Base-by-base conservation (phyloP, 2,329 filamentous ascomycete genomes). In the Oidium heveae region DNA sequence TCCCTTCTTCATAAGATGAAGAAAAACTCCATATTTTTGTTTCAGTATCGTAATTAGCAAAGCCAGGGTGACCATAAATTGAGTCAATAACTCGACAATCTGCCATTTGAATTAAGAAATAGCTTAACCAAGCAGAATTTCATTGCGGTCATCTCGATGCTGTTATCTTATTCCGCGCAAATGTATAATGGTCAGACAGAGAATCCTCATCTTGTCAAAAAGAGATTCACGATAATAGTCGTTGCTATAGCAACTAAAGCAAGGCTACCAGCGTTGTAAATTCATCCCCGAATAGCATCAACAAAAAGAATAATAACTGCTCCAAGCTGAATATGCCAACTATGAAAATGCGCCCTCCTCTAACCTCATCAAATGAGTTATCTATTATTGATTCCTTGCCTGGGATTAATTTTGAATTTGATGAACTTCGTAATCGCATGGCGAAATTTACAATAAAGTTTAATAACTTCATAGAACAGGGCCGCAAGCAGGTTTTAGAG, bases 341-440 rank as follows among this genome's bases (percentile, higher is more conserved):
- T 55, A 80, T 77, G 67, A 68, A 74, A 50, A 65, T 65, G 61
- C 64, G 64, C 54, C 59, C 64, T 34, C 64, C 64, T 59, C 74
- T 76, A 16, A 69, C 76, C 58, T 72, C 75, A 33, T 72, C 77
- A 43, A 70, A 72, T 50, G 76, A 72, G 44, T 75, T 79, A 15
- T 84, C 80, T 7, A 78, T 85, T 70, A 82, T 80, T 44, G 83
- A 87, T 66, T 78, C 79, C 52, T 77, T 98, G 9, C 91, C 91
- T 37, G 85, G 76, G 66, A 84, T 94, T 67, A 87, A 94, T 68
- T 96, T 98, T 67, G 87, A 87, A 56, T 96, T 96, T 67, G 88
- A 96, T 62, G 86, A 95, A 61, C 70, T 98, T 65, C 88, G 89
- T 68, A 86, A 89, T 63, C 84, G 87, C 68, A 96, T 98, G 91